These are phyloP conservation scores for Nowakowskiella sp. DNA, from an alignment of 192 early-diverging fungal genomes.

Conservation along the genomic window DNA sequence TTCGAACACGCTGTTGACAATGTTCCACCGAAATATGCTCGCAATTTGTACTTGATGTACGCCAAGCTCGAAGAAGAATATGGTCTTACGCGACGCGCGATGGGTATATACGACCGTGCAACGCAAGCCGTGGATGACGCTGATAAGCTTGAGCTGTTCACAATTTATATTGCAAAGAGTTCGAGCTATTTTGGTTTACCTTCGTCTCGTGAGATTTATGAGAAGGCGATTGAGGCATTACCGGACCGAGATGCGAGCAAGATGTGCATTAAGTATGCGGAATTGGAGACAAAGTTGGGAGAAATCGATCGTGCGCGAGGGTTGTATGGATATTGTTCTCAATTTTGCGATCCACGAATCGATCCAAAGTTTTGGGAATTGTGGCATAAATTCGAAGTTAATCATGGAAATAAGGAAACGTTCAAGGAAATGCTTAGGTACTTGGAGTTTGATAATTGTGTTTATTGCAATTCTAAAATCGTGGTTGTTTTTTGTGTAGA, in stretches of 20 bases:
- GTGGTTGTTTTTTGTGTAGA: slow-evolving; percentile 19
- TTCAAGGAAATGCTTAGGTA: slow-evolving; percentile 94
- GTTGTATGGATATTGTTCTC: slow-evolving; percentile 75
- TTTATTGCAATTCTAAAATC: slow-evolving; percentile 4
- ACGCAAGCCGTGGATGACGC: slow-evolving; percentile 67
- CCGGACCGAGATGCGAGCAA: slow-evolving; percentile 71
- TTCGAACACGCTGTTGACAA: slow-evolving; percentile 89
- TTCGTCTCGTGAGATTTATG: slow-evolving; percentile 82
- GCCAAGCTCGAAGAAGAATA: slow-evolving; percentile 87
- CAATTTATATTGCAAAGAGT: slow-evolving; percentile 85
- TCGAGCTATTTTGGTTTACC: slow-evolving; percentile 79
- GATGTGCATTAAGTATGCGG: slow-evolving; percentile 75
- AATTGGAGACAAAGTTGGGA: slow-evolving; percentile 79
- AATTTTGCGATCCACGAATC: slow-evolving; percentile 79
- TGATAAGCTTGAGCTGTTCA: slow-evolving; percentile 73
- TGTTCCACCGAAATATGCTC: slow-evolving; percentile 78
- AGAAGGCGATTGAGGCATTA: slow-evolving; percentile 79
- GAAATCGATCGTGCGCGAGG: slow-evolving; percentile 93
- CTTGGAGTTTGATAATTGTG: background rate
- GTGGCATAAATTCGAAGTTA: slow-evolving; percentile 97
- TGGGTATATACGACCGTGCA: slow-evolving; percentile 90
- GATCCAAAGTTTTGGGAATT: slow-evolving; percentile 70
- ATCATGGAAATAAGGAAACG: slow-evolving; percentile 94
- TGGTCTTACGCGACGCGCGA: slow-evolving; percentile 83
- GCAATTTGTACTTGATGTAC: slow-evolving; percentile 80